Percentiles rank a stretch among this genome's conserved stretches.
Conservation (phyloP, 805 yeast genomes). For the Teunomyces aglyptinius region DNA sequence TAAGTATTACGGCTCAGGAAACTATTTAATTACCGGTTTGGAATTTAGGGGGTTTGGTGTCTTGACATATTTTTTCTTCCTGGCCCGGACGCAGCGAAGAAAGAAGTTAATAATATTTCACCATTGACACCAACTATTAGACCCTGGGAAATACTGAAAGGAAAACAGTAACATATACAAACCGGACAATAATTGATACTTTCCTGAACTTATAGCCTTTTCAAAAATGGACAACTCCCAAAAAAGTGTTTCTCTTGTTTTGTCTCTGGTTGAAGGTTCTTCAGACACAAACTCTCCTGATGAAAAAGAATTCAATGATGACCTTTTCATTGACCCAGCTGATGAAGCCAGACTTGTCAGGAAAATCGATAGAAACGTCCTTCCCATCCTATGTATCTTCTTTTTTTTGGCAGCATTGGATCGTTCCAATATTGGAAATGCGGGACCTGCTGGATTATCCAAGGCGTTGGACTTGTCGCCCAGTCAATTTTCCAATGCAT, state of each 20-base stretch:
- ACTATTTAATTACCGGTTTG: no score
- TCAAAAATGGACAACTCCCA: neutral
- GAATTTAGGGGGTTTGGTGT: no score
- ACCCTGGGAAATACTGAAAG: neutral
- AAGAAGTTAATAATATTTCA: no score
- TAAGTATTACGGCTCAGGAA: no score
- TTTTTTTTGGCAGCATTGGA: slow-evolving; percentile 51
- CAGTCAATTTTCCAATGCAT: slow-evolving; percentile 42
- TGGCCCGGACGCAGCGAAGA: no score
- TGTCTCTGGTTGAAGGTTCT: neutral
- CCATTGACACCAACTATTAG: neutral
- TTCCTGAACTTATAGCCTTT: no score
- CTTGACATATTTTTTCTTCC: no score
- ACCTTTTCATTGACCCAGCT: slow-evolving; percentile 15
- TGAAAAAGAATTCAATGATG: slow-evolving; percentile 5
- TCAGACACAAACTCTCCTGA: neutral
- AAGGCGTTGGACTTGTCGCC: slow-evolving; percentile 37
- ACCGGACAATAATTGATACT: neutral
- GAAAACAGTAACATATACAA: neutral
- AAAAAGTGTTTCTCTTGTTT: neutral
- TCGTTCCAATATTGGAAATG: slow-evolving; percentile 59
- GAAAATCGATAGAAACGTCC: slow-evolving; percentile 42
- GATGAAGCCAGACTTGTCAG: slow-evolving; percentile 30
- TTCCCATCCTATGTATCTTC: slow-evolving; percentile 42
- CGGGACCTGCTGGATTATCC: slow-evolving; percentile 51